Percentiles rank a stretch among this genome's conserved stretches.
Conservation (phyloP, 345 rosid genomes). For the Psidium guajava region DNA sequence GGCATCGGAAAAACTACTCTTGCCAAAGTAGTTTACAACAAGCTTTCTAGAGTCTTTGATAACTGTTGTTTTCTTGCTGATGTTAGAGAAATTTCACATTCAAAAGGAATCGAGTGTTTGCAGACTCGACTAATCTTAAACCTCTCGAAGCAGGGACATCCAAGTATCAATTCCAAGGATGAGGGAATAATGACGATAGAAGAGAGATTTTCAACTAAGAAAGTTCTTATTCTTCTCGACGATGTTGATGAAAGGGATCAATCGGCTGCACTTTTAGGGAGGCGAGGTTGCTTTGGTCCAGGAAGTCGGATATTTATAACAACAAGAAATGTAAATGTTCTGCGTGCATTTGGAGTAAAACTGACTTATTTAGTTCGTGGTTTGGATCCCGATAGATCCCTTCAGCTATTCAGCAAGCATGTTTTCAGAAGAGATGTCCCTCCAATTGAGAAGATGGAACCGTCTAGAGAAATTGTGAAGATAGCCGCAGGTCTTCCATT, state of each 20-base stretch:
- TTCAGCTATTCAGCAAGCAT: not conserved
- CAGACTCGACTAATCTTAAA: not conserved
- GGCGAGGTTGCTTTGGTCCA: not conserved
- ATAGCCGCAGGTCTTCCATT: not conserved
- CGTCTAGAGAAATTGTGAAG: not conserved
- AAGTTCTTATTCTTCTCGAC: slow-evolving; percentile 1
- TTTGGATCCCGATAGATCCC: not conserved
- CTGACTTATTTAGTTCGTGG: not conserved
- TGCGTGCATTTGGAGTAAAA: not conserved
- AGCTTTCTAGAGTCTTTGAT: not conserved
- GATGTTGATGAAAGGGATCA: not conserved
- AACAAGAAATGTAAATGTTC: not conserved
- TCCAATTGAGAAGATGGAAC: not conserved
- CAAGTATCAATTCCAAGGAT: not conserved
- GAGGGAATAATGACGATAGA: not conserved
- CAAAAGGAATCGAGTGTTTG: not conserved
- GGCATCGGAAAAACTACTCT: slow-evolving; percentile 1
- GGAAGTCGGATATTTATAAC: not conserved
- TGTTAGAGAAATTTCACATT: not conserved
- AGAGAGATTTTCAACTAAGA: not conserved
- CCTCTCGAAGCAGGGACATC: not conserved
- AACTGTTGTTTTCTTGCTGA: not conserved
- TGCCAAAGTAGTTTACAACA: not conserved
- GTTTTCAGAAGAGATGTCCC: not conserved
- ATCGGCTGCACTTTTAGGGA: not conserved